Conservation (phyloP, 179 eudicot genomes). For the Heliamphora pulchella region DNA sequence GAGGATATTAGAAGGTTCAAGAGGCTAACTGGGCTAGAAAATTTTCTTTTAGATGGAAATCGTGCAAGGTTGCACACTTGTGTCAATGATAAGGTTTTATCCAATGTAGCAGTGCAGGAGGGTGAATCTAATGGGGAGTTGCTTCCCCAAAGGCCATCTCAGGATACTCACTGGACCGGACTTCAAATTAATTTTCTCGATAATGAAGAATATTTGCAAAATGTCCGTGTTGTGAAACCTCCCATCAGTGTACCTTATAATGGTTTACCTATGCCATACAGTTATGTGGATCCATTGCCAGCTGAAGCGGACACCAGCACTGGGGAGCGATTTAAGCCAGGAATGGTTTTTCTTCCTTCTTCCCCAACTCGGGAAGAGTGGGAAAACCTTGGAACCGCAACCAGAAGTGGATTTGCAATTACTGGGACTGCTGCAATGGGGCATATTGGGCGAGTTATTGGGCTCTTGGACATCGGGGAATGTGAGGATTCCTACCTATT, state of each 20-base stretch:
- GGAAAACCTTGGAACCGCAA: constrained; percentile 35
- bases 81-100: constrained; percentile 18
- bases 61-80: constrained; percentile 23
- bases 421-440: constrained; percentile 77
- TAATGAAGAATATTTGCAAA: constrained; percentile 14
- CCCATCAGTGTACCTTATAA: not conserved
- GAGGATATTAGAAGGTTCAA: constrained; percentile 56
- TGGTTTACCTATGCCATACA: constrained; percentile 15
- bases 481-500: constrained; percentile 68
- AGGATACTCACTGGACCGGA: constrained; percentile 23
- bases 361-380: constrained; percentile 48
- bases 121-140: constrained; percentile 16
- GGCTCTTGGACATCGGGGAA: constrained; percentile 73
- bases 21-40: constrained; percentile 45
- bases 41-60: constrained; percentile 35
- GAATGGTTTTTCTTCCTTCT: constrained; percentile 58
- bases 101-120: constrained; percentile 19
- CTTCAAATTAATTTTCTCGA: constrained; percentile 18
- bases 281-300: constrained; percentile 23
- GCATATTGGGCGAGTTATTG: constrained; percentile 54
- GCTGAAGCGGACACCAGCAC: constrained; percentile 16
- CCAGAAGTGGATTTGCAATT: constrained; percentile 48
- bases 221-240: constrained; percentile 9
- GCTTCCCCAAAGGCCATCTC: constrained; percentile 21
- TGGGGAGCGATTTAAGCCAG: constrained; percentile 35